Conservation (phyloP, 2,329 filamentous ascomycete species). For the Cladosporium sp. region DNA sequence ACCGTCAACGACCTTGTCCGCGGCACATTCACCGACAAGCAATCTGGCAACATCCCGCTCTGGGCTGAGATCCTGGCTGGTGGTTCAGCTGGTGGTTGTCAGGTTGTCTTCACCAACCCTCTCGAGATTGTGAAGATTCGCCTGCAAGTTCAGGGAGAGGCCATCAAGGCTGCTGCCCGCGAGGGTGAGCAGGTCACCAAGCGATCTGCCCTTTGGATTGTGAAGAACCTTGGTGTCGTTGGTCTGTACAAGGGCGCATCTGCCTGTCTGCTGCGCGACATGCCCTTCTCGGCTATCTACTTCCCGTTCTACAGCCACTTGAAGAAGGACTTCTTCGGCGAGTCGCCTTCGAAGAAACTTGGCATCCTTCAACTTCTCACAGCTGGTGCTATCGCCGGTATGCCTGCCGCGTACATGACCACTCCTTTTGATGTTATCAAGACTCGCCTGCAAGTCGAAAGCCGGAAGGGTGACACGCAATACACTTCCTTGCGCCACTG, state of each 20-base stretch:
- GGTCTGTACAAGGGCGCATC: constrained; percentile 96
- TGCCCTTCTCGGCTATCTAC: constrained; percentile 97
- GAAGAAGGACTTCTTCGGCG: constrained; percentile 90
- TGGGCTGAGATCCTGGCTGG: constrained; percentile 76
- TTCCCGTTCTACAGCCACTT: constrained; percentile 95
- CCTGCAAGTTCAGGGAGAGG: constrained; percentile 92
- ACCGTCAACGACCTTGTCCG: constrained; percentile 95
- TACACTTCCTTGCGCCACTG: constrained; percentile 86
- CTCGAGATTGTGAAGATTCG: constrained; percentile 99
- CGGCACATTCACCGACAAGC: constrained; percentile 64
- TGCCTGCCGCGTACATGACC: constrained; percentile 69
- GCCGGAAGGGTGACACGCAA: constrained; percentile 82
- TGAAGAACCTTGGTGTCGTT: constrained; percentile 85
- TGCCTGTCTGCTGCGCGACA: constrained; percentile 89
- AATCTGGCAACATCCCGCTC: constrained; percentile 65
- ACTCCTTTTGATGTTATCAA: constrained; percentile 99
- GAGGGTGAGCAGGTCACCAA: constrained; percentile 74
- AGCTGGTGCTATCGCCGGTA: constrained; percentile 74
- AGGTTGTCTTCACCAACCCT: constrained; percentile 97
- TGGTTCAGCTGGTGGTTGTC: constrained; percentile 83
- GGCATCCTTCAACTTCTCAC: constrained; percentile 86
- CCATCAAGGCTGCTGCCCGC: constrained; percentile 66
- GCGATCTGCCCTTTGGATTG: constrained; percentile 95
- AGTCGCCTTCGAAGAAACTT: constrained; percentile 78
- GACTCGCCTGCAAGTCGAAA: constrained; percentile 94